These are phyloP conservation scores for Gynochthodes officinalis DNA, from an alignment of 257 asterid species.

Conservation along the genomic window DNA sequence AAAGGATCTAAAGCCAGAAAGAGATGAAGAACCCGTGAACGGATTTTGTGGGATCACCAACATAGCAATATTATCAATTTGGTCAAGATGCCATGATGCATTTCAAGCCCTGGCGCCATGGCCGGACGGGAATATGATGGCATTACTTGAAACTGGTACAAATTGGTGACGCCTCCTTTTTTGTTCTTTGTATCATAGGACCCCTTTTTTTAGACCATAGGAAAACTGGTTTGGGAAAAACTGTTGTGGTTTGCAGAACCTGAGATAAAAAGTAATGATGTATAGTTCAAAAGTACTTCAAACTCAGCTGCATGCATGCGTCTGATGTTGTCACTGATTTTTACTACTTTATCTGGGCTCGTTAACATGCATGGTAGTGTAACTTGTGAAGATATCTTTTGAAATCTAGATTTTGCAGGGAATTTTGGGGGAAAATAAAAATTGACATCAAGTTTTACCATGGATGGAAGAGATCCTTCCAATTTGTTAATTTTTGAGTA, in stretches of 20 bases:
- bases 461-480: too few relatives aligned
- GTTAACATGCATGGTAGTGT: too few relatives aligned
- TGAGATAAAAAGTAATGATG: background rate
- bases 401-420: background rate
- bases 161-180: background rate
- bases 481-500: too few relatives aligned
- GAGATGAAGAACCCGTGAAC: slow-evolving; percentile 38
- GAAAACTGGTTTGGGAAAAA: background rate
- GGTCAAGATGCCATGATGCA: slow-evolving; percentile 10
- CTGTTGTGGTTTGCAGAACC: background rate
- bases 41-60: slow-evolving; percentile 20
- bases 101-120: background rate
- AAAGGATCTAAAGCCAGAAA: background rate
- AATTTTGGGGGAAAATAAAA: background rate
- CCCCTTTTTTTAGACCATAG: background rate
- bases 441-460: background rate
- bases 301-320: background rate
- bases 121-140: slow-evolving; percentile 5
- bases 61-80: slow-evolving; percentile 1
- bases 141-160: background rate
- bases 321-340: background rate
- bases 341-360: background rate
- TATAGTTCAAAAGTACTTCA: background rate
- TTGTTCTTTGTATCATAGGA: slow-evolving; percentile 2
- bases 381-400: too few relatives aligned